Evolutionary conservation across 768 basidiomycete genomes (phyloP).

Genomic region (Mycena polygramma): DNA sequence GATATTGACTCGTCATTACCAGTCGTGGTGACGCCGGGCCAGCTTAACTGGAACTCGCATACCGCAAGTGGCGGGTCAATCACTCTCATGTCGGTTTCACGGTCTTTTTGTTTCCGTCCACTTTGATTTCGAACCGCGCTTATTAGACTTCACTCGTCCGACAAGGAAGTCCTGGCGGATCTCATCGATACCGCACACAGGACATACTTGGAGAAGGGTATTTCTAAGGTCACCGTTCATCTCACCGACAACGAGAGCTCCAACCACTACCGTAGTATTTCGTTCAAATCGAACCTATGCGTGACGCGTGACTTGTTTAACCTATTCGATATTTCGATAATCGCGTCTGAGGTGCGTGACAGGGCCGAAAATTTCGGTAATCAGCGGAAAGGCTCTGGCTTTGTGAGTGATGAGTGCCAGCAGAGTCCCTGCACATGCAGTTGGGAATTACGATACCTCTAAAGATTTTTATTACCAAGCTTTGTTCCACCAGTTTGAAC

Average conservation of each 20-base stretch:
- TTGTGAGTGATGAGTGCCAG: too few relatives aligned
- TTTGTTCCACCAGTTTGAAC: too few relatives aligned
- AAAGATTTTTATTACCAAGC: too few relatives aligned
- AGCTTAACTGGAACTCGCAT: constrained; percentile 24
- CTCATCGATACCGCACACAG: constrained; percentile 19
- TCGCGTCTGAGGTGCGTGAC: too few relatives aligned
- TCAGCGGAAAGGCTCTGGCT: too few relatives aligned
- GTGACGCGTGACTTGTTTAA: too few relatives aligned
- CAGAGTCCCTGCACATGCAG: too few relatives aligned
- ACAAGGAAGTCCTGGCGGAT: constrained; percentile 20
- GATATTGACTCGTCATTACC: background rate
- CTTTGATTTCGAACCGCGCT: background rate
- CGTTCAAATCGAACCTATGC: background rate
- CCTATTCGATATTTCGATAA: too few relatives aligned
- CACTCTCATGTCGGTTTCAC: constrained; percentile 22
- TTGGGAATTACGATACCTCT: too few relatives aligned
- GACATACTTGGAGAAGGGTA: constrained; percentile 12
- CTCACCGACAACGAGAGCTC: constrained; percentile 30
- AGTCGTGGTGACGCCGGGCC: constrained; percentile 28
- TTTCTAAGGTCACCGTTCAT: constrained; percentile 24
- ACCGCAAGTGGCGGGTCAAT: constrained; percentile 21
- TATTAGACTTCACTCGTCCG: constrained; percentile 25
- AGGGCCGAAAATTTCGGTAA: too few relatives aligned
- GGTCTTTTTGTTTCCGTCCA: too few relatives aligned
- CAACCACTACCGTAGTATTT: background rate